A percentile compares a stretch with the other conserved stretches of the same genome.
Conservation (phyloP, 2,329 filamentous ascomycete species). For the Raffaelea arxii region DNA sequence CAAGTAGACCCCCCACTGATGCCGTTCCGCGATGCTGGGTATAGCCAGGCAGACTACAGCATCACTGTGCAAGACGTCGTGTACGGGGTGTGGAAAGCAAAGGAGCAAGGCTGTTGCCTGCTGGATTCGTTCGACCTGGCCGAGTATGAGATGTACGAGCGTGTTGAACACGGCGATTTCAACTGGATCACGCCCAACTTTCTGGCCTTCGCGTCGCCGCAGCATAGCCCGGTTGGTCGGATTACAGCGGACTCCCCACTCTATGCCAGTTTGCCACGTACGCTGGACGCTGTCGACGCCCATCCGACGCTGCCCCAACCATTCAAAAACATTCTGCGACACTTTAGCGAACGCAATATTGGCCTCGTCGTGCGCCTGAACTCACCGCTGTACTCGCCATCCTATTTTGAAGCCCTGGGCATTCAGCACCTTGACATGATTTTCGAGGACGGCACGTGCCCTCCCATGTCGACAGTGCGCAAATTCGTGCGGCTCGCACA, state of each 20-base stretch:
- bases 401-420: constrained; percentile 92
- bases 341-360: constrained; percentile 81
- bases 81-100: constrained; percentile 97
- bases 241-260: constrained; percentile 64
- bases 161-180: constrained; percentile 98
- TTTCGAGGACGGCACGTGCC: constrained; percentile 96
- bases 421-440: constrained; percentile 99
- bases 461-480: constrained; percentile 75
- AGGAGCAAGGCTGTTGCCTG: constrained; percentile 86
- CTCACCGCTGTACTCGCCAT: constrained; percentile 88
- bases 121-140: constrained; percentile 92
- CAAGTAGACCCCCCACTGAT: constrained; percentile 96
- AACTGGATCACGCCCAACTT: constrained; percentile 98
- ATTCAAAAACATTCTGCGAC: constrained; percentile 91
- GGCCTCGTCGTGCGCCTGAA: constrained; percentile 92
- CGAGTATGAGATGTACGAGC: constrained; percentile 92
- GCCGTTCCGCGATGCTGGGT: constrained; percentile 96
- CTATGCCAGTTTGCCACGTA: constrained; percentile 66
- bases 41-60: constrained; percentile 95
- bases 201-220: constrained; percentile 90
- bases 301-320: constrained; percentile 66
- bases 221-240: constrained; percentile 65
- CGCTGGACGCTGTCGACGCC: constrained; percentile 60
- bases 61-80: constrained; percentile 95
- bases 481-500: constrained; percentile 94